These are phyloP conservation scores for Gossypium arboreum DNA, from an alignment of 345 rosid species.

Conservation along the genomic window DNA sequence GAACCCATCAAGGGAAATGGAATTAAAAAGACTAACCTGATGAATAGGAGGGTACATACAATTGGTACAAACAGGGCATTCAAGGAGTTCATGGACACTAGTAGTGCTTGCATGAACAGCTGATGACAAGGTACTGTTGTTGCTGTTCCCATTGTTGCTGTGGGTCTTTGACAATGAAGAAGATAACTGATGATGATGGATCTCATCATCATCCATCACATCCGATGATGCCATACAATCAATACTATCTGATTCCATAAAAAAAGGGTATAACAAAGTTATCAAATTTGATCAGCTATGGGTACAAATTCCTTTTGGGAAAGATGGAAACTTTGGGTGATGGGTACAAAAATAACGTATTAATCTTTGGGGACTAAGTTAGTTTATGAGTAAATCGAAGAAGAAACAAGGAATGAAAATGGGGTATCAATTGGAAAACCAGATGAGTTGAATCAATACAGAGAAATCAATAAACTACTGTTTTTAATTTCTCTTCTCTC, in stretches of 20 bases:
- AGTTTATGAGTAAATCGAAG: too few relatives aligned
- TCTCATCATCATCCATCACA: constrained; percentile 77
- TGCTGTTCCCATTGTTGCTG: constrained; percentile 30
- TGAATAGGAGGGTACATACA: constrained; percentile 98
- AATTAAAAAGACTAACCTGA: constrained; percentile 47
- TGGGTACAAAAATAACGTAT: not conserved
- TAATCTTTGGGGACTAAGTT: not conserved
- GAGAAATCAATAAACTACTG: too few relatives aligned
- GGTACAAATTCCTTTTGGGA: constrained; percentile 14
- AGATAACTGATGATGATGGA: constrained; percentile 56
- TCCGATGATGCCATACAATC: constrained; percentile 75
- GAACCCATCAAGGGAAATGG: not conserved
- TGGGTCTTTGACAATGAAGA: constrained; percentile 56
- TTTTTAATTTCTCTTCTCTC: too few relatives aligned
- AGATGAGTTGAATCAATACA: too few relatives aligned
- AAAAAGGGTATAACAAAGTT: not conserved
- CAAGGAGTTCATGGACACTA: constrained; percentile 92
- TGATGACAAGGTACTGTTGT: constrained; percentile 33
- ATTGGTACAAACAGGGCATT: constrained; percentile 95
- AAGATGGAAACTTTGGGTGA: not conserved
- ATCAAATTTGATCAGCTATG: constrained; percentile 9
- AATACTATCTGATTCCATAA: constrained; percentile 70
- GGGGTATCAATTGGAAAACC: too few relatives aligned
- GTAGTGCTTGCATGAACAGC: constrained; percentile 62
- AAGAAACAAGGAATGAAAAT: too few relatives aligned